Percentiles rank a stretch among this genome's conserved stretches.
Conservation (phyloP, 2,329 filamentous ascomycete genomes). For the Chrysoporthe cubensis region DNA sequence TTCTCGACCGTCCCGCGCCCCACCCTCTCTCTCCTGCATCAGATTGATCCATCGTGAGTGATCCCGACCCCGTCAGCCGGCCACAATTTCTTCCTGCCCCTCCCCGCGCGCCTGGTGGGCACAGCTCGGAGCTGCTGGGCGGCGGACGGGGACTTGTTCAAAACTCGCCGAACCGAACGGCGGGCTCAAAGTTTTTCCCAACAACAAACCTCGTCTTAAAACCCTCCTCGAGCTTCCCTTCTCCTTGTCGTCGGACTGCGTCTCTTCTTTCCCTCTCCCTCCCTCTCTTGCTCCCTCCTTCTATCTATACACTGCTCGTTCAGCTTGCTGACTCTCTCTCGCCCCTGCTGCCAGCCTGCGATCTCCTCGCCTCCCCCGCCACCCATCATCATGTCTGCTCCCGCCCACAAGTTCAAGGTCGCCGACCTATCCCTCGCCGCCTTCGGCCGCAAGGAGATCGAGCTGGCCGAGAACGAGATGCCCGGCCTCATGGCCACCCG, state of each 20-base stretch:
- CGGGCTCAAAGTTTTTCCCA: constrained; percentile 27
- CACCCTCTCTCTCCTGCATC: background rate
- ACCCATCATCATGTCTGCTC: constrained; percentile 63
- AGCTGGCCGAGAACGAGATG: constrained; percentile 96
- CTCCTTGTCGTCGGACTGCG: background rate
- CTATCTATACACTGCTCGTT: background rate
- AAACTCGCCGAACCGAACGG: constrained; percentile 9
- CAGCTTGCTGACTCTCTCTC: background rate
- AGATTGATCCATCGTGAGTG: constrained; percentile 1
- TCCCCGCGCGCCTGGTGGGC: background rate
- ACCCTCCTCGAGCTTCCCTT: background rate
- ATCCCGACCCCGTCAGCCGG: background rate
- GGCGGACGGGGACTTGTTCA: constrained; percentile 14
- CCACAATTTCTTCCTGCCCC: background rate
- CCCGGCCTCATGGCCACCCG: constrained; percentile 97
- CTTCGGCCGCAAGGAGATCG: constrained; percentile 98
- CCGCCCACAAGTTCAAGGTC: constrained; percentile 96
- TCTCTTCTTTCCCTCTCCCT: background rate
- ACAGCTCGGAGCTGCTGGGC: constrained; percentile 15
- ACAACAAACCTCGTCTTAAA: constrained; percentile 9
- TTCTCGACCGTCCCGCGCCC: constrained; percentile 4
- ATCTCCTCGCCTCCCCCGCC: constrained; percentile 34
- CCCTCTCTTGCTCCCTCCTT: background rate
- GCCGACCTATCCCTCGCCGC: constrained; percentile 96
- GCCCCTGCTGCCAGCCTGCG: constrained; percentile 23